These are phyloP conservation scores for Hippophae tibetana DNA, from an alignment of 306 rosid genomes.

Conservation along the genomic window DNA sequence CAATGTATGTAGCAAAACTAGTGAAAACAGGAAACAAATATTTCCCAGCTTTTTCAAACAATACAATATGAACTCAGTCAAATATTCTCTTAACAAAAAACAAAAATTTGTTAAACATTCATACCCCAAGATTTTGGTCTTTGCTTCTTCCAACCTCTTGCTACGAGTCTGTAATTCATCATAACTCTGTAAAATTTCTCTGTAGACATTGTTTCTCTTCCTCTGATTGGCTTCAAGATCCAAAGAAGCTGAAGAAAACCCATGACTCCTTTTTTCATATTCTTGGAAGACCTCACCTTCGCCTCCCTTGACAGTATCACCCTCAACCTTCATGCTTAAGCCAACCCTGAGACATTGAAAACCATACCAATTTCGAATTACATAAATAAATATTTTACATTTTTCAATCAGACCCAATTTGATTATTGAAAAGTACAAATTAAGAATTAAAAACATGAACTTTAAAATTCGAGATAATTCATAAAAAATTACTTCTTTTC, in stretches of 20 bases:
- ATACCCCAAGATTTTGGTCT: conserved; percentile 56
- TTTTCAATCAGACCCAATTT: not conserved
- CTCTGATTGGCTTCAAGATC: conserved; percentile 27
- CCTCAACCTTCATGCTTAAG: conserved; percentile 28
- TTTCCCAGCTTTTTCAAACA: not conserved
- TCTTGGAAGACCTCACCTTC: conserved; percentile 14
- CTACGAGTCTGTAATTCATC: conserved; percentile 30
- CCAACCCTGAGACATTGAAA: conserved; percentile 35
- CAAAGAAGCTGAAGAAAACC: conserved; percentile 20
- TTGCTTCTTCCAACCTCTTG: conserved; percentile 38
- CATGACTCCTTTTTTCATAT: conserved; percentile 8
- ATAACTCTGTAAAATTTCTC: conserved; percentile 38
- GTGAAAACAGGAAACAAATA: too few species aligned
- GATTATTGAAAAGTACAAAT: not conserved
- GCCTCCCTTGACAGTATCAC: conserved; percentile 13
- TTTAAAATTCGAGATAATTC: too few species aligned
- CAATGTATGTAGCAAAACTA: too few species aligned
- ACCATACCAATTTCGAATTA: conserved; percentile 9
- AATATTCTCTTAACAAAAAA: not conserved
- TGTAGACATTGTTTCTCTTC: conserved; percentile 22
- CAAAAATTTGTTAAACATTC: not conserved
- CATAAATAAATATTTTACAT: not conserved
- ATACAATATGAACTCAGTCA: not conserved
- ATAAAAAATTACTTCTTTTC: too few species aligned
- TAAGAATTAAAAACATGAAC: too few species aligned